Conservation (phyloP, 805 yeast genomes). For the Komagataella kurtzmanii region DNA sequence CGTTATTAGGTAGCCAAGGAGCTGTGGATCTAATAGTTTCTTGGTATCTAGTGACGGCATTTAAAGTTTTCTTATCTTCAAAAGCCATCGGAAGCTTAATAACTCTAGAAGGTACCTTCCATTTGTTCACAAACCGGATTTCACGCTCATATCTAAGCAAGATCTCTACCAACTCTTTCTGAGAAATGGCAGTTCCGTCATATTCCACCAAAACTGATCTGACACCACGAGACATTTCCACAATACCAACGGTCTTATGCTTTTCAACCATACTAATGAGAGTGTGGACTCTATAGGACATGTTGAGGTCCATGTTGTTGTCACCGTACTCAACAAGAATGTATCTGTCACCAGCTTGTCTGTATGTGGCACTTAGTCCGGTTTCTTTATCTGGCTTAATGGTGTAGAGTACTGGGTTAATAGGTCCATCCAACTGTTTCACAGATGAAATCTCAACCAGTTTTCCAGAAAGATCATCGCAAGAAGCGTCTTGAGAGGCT, state of each 20-base stretch:
- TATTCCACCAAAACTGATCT: conserved; percentile 86
- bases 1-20: conserved; percentile 97
- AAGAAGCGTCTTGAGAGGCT: conserved; percentile 40
- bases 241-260: conserved; percentile 62
- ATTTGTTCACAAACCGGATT: conserved; percentile 58
- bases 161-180: conserved; percentile 44
- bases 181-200: conserved; percentile 50
- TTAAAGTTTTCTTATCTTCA: conserved; percentile 82
- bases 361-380: conserved; percentile 66
- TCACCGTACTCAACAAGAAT: conserved; percentile 89
- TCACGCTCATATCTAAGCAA: conserved; percentile 67
- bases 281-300: conserved; percentile 74
- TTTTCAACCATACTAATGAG: conserved; percentile 60
- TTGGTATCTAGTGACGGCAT: conserved; percentile 80
- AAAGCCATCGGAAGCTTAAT: conserved; percentile 91
- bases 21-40: conserved; percentile 90
- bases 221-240: conserved; percentile 96
- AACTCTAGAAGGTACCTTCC: conserved; percentile 78
- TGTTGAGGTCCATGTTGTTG: conserved; percentile 70
- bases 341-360: conserved; percentile 97
- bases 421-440: conserved; percentile 28
- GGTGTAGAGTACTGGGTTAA: conserved; percentile 57
- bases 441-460: conserved; percentile 13
- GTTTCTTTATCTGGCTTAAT: conserved; percentile 29
- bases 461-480: conserved; percentile 30